Base-by-base conservation (phyloP, 768 basidiomycete species). In the Suillus hirtellus region DNA sequence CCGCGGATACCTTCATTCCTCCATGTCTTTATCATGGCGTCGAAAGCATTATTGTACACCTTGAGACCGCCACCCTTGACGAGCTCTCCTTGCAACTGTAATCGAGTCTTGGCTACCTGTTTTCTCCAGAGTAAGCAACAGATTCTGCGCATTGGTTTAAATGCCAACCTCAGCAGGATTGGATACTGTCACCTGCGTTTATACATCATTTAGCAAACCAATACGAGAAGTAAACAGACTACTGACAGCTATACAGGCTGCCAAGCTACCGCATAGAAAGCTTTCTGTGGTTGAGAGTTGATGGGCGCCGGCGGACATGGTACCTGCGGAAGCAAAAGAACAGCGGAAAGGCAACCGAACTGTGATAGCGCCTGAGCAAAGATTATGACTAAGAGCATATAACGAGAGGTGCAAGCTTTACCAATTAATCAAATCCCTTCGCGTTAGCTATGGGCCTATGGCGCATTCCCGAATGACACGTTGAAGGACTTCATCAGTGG, bases 61-160 rank as follows among this genome's bases (percentile, higher is more conserved):
- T 87, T 92, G 67, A 75, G 66, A 17, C 81, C 82, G 10, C 89
- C 86, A 8, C 77, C 82, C 71, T 90, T 94, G 40, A 91, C 87
- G 12, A 99, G 85, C 75, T 99, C 97, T 31, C 96, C 97, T 72
- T 99, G 95, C 31, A 99, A 84, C 74, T 99, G 97, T 59, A 99
- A 78, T 61, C 96, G 89, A 47, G 97, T 99, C 78, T 99, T 99
- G 52, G 92, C 91, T 24, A 95, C 93, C 70, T 75, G 74, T 35
- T 40, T 42, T 40, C 53, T 61, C 40, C 17, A 31, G 10, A 44
- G 11, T 50, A 61, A 21, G 46, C 43, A 59, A 60, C 59, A 55
- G 55, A 35, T 24, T 27, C 11, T 27, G 17, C 19, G 24, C 17
- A 3, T 31, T 40, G 17, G 27, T 58, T 58, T 11, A 60, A 60